A percentile compares a stretch with the other conserved stretches of the same genome.
Conservation (phyloP, 495 filamentous ascomycete species). For the Diplogelasinospora grovesii region DNA sequence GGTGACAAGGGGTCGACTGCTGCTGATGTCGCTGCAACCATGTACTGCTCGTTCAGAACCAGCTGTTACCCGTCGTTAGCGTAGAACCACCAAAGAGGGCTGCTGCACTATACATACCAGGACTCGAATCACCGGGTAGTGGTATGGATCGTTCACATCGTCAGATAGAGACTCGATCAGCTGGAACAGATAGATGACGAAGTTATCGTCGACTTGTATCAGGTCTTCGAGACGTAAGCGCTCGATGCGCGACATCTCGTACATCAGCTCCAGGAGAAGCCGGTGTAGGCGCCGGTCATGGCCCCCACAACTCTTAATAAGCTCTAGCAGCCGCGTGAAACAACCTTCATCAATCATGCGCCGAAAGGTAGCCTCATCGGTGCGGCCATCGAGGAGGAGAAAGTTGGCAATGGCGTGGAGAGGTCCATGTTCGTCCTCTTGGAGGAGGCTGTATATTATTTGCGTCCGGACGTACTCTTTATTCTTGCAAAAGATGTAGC, state of each 20-base stretch:
- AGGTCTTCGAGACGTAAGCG: slow-evolving; percentile 70
- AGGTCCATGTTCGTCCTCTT: slow-evolving; percentile 75
- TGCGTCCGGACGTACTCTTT: slow-evolving; percentile 85
- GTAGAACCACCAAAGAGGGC: no score
- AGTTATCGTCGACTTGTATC: slow-evolving; percentile 73
- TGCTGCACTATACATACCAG: no score
- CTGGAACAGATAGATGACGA: slow-evolving; percentile 75
- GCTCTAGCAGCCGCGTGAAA: slow-evolving; percentile 75
- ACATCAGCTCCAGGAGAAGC: slow-evolving; percentile 79
- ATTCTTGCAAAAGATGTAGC: slow-evolving; percentile 64
- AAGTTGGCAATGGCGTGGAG: slow-evolving; percentile 80
- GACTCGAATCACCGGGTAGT: slow-evolving; percentile 91
- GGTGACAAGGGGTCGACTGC: slow-evolving; percentile 46
- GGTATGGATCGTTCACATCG: slow-evolving; percentile 89
- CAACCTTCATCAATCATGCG: slow-evolving; percentile 81
- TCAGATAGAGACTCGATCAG: slow-evolving; percentile 86
- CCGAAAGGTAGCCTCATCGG: slow-evolving; percentile 70
- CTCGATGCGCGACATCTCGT: slow-evolving; percentile 96
- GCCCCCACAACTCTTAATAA: slow-evolving; percentile 59
- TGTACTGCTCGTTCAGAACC: slow-evolving; percentile 96
- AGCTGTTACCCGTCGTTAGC: slow-evolving; percentile 62
- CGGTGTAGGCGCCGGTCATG: slow-evolving; percentile 69
- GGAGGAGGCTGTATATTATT: slow-evolving; percentile 84
- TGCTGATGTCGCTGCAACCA: slow-evolving; percentile 62
- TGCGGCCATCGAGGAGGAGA: slow-evolving; percentile 82